Base-by-base conservation (phyloP, 768 basidiomycete species). In the Amanita pallidorosea region DNA sequence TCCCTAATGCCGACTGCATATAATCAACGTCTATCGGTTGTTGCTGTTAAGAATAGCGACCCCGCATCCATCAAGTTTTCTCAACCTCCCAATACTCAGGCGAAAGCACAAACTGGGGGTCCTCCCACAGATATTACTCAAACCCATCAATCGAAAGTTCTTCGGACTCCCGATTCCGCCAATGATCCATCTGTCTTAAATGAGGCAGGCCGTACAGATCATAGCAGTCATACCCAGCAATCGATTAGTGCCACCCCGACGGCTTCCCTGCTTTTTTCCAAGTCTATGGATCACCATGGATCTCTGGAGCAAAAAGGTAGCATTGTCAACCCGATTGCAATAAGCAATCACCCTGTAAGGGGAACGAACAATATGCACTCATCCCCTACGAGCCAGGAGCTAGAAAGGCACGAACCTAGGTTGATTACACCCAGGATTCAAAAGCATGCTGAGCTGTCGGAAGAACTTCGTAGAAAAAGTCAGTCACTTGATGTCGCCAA, bases 391-490 rank as follows among this genome's bases (percentile, higher is more conserved):
- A 38, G 25, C 23, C 36, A 23, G 20, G 36, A 48, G 13, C 36
- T 48, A 13, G 47, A 48, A 29, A 48, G 17, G n/a, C 47, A 48
- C 35, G 47, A 48, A 12, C 47, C 47, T 8, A 37, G 47, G 47
- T 17, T 48, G 9, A 48, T 48, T 25, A 48, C 47, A 7, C 47
- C 47, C 7, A 48, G 9, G 8, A 18, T 22, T 12, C 47, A 48
- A 17, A 48, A 40, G 25, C 36, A 17, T 8, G 13, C 36, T 6
- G 47, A 48, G 23, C 36, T 48, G 22, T n/a, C 7, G 5, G 47
- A 47, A 2, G 45, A 48, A 9, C 6, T 8, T 6, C 47, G 35
- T 15, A 35, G 29, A 37, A 48, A 48, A 22, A 47, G 46, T 11
- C 13, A 11, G 7, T 38, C 34, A 17, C 36, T 37, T 13, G 47